A percentile compares a stretch with the other conserved stretches of the same genome.
phyloP scores from a whole-genome alignment of 116 monocot species.

The Zostera marina region DNA sequence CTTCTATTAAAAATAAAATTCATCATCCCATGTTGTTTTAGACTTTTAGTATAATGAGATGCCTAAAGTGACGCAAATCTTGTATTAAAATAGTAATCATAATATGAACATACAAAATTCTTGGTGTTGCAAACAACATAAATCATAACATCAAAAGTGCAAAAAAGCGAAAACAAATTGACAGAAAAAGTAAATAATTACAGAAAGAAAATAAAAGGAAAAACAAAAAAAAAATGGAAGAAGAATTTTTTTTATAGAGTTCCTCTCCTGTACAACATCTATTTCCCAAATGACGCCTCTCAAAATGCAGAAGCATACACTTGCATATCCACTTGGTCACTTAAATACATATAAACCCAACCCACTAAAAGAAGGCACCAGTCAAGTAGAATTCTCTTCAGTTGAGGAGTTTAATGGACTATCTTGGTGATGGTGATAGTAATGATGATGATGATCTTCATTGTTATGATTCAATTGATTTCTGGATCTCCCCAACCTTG shows the following conservation, averaged over 20 bases:
- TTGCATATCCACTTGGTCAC: too few relatives aligned
- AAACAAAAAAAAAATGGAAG: background rate
- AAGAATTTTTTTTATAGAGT: background rate
- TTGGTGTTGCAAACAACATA: background rate
- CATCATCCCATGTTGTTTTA: too few relatives aligned
- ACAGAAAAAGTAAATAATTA: background rate
- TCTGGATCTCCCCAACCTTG: conserved; percentile 2
- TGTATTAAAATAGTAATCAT: too few relatives aligned
- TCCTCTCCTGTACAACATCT: background rate
- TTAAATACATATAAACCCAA: too few relatives aligned
- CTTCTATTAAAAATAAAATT: too few relatives aligned
- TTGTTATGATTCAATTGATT: conserved; percentile 4
- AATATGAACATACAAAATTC: too few relatives aligned
- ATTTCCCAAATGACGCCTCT: background rate
- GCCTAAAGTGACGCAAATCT: too few relatives aligned
- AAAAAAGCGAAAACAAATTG: background rate
- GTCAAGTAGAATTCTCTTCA: background rate
- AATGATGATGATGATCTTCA: conserved; percentile 1
- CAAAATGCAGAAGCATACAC: conserved; percentile 2
- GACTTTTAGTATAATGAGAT: too few relatives aligned
- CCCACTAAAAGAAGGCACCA: background rate
- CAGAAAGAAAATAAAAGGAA: background rate
- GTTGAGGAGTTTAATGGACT: background rate
- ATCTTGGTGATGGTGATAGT: background rate
- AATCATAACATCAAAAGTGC: background rate